These are phyloP conservation scores for Catenaria anguillulae DNA, from an alignment of 371 early-diverging fungal genomes.

Conservation along the genomic window DNA sequence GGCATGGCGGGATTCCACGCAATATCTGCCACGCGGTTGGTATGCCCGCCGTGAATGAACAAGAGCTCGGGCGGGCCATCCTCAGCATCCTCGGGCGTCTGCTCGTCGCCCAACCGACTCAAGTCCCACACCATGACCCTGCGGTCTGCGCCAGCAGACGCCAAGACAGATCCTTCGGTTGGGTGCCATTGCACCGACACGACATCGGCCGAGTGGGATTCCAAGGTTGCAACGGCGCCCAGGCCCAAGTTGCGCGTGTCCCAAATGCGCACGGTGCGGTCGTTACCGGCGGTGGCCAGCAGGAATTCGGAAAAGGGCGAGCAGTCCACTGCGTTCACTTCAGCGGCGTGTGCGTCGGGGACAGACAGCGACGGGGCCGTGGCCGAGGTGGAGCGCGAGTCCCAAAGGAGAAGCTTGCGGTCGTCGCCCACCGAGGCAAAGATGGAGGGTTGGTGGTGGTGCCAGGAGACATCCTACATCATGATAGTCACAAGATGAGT, in stretches of 20 bases:
- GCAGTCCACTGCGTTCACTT: constrained; percentile 88
- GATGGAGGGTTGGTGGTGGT: constrained; percentile 51
- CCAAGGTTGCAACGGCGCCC: constrained; percentile 63
- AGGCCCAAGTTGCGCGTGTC: constrained; percentile 87
- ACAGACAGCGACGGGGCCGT: background rate
- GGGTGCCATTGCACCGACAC: constrained; percentile 92
- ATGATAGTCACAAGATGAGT: too few relatives aligned
- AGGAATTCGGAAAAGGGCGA: constrained; percentile 73
- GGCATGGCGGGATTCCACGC: constrained; percentile 92
- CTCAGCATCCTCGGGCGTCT: constrained; percentile 87
- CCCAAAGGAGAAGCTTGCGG: constrained; percentile 70
- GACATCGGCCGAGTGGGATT: constrained; percentile 83
- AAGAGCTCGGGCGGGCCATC: constrained; percentile 97
- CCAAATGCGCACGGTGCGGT: constrained; percentile 80
- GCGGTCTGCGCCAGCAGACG: constrained; percentile 81
- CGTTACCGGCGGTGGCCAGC: constrained; percentile 90
- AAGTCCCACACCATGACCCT: constrained; percentile 95
- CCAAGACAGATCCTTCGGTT: constrained; percentile 75
- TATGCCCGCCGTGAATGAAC: constrained; percentile 98
- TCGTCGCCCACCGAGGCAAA: constrained; percentile 97
- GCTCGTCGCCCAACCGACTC: constrained; percentile 81
- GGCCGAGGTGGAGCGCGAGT: background rate
- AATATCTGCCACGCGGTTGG: constrained; percentile 88
- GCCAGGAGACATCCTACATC: constrained; percentile 90
- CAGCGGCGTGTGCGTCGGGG: constrained; percentile 64